Evolutionary conservation across 2,329 filamentous ascomycete genomes (phyloP).

Genomic region (Didymella lethalis): DNA sequence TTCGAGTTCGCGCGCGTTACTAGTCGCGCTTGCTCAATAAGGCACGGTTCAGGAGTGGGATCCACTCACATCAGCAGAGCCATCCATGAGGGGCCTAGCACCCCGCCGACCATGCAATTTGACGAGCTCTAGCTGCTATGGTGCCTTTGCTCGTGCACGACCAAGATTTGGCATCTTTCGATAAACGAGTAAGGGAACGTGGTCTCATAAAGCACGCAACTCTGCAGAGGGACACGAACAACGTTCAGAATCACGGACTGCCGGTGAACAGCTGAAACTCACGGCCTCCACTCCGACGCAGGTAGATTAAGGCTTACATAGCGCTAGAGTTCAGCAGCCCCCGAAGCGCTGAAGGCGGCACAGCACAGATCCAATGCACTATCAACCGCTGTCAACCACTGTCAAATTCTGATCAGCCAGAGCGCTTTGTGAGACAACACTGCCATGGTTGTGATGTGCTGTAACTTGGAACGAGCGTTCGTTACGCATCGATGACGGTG

Average conservation of each 20-base stretch:
- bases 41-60: constrained; percentile 21
- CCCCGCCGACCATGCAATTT: constrained; percentile 15
- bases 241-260: background rate
- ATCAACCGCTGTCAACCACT: constrained; percentile 13
- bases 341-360: constrained; percentile 35
- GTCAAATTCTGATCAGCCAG: constrained; percentile 4
- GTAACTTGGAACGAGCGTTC: constrained; percentile 12
- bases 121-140: constrained; percentile 9
- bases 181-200: background rate
- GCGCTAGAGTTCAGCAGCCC: constrained; percentile 20
- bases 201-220: constrained; percentile 8
- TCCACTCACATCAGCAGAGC: constrained; percentile 19
- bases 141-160: constrained; percentile 11
- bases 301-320: constrained; percentile 16
- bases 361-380: constrained; percentile 20
- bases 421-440: constrained; percentile 12
- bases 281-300: constrained; percentile 16
- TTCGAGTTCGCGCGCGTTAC: constrained; percentile 35
- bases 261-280: constrained; percentile 16
- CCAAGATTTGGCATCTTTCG: constrained; percentile 8
- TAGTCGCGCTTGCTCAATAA: constrained; percentile 10
- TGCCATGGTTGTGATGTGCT: constrained; percentile 15
- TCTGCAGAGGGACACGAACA: constrained; percentile 2
- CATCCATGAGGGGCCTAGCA: constrained; percentile 20
- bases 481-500: constrained; percentile 22